Conservation (phyloP, 1,139 yeast genomes). For the Suhomyces maxii region DNA sequence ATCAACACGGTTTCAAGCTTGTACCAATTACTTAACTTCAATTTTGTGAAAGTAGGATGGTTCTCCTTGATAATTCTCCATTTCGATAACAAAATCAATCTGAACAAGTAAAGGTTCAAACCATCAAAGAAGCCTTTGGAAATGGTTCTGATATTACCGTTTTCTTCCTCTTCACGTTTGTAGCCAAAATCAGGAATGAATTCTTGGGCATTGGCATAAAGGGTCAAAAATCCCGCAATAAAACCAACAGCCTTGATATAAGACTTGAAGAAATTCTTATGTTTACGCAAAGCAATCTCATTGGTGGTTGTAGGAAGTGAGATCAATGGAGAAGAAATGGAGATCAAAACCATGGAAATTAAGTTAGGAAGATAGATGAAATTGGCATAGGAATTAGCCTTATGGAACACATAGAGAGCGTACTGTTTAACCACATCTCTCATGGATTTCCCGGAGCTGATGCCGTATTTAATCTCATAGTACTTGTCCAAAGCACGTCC, state of each 20-base stretch:
- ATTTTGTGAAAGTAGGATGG: constrained; percentile 33
- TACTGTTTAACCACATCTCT: constrained; percentile 20
- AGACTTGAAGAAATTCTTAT: constrained; percentile 32
- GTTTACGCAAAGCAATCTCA: constrained; percentile 15
- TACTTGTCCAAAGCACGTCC: constrained; percentile 27
- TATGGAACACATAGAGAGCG: constrained; percentile 23
- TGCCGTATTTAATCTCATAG: constrained; percentile 28
- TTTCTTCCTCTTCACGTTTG: constrained; percentile 6
- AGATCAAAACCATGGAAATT: constrained; percentile 35
- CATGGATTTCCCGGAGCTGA: constrained; percentile 13
- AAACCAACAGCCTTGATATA: constrained; percentile 41
- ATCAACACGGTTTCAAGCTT: constrained; percentile 36
- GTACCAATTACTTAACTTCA: constrained; percentile 33
- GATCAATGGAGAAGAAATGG: constrained; percentile 29
- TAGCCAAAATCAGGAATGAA: constrained; percentile 29
- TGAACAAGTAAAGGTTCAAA: constrained; percentile 35
- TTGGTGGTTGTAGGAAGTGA: constrained; percentile 15
- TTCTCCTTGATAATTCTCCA: constrained; percentile 45
- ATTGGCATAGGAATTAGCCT: constrained; percentile 35
- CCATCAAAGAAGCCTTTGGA: constrained; percentile 30
- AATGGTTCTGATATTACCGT: constrained; percentile 25
- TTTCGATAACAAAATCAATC: constrained; percentile 39
- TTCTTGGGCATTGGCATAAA: constrained; percentile 28
- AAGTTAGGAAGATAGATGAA: constrained; percentile 41
- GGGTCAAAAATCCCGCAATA: constrained; percentile 32